Evolutionary conservation across 495 filamentous ascomycete genomes (phyloP).

Genomic region (Neurospora intermedia): DNA sequence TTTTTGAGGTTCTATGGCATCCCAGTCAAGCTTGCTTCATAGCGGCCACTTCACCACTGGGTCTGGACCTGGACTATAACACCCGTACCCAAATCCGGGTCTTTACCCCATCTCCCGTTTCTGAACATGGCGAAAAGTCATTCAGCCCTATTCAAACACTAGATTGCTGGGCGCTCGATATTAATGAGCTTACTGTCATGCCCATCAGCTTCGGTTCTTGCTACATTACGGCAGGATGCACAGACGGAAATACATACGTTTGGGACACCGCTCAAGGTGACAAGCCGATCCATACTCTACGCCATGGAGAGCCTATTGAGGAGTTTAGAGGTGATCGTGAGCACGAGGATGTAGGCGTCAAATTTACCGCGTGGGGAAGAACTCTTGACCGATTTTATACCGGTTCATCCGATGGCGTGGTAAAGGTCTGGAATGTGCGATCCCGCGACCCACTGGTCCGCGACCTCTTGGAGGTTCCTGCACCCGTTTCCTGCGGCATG

Average conservation of each 20-base stretch:
- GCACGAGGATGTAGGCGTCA: conserved; percentile 67
- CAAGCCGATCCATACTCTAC: conserved; percentile 51
- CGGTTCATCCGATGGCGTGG: conserved; percentile 77
- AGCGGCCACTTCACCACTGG: conserved; percentile 47
- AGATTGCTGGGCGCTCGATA: conserved; percentile 72
- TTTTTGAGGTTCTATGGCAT: conserved; percentile 77
- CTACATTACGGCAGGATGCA: conserved; percentile 75
- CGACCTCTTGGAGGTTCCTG: conserved; percentile 40
- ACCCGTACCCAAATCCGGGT: conserved; percentile 41
- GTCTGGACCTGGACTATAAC: conserved; percentile 29
- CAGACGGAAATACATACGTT: conserved; percentile 69
- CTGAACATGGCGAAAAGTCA: conserved; percentile 19
- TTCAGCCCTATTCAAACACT: conserved; percentile 32
- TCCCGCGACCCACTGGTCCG: conserved; percentile 47
- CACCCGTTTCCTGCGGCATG: conserved; percentile 51
- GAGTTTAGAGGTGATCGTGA: conserved; percentile 52
- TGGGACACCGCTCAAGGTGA: conserved; percentile 62
- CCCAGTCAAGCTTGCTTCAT: conserved; percentile 47
- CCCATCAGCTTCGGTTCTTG: conserved; percentile 33
- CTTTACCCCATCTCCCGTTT: conserved; percentile 21
- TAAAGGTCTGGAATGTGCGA: conserved; percentile 77
- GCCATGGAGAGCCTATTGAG: conserved; percentile 58
- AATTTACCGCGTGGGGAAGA: conserved; percentile 69
- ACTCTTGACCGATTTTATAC: conserved; percentile 65
- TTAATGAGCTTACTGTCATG: conserved; percentile 70